A percentile compares a stretch with the other conserved stretches of the same genome.
phyloP scores from a whole-genome alignment of 116 monocot species.

The Phalaenopsis hybrid region DNA sequence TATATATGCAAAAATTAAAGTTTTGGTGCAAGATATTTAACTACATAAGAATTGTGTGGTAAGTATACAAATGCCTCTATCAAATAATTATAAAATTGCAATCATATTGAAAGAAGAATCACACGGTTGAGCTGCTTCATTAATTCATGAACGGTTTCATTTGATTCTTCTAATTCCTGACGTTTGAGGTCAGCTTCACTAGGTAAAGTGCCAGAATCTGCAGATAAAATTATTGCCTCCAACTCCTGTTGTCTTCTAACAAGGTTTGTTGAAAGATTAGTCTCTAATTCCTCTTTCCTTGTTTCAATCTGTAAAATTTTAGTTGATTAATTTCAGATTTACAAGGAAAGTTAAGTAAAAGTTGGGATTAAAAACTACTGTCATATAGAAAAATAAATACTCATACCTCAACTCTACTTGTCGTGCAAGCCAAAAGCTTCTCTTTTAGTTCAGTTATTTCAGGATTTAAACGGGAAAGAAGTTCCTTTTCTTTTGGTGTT shows the following conservation, averaged over 20 bases:
- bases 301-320: conserved; percentile 65
- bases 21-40: too few relatives aligned
- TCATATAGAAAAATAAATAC: background rate
- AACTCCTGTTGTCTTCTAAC: conserved; percentile 80
- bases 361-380: background rate
- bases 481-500: conserved; percentile 57
- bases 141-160: conserved; percentile 53
- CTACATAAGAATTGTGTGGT: too few relatives aligned
- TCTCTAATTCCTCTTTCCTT: conserved; percentile 92
- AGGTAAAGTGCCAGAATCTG: conserved; percentile 47
- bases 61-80: too few relatives aligned
- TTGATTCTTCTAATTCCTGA: conserved; percentile 55
- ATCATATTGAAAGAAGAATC: conserved; percentile 1
- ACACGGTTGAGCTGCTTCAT: conserved; percentile 69
- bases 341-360: background rate
- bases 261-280: conserved; percentile 91
- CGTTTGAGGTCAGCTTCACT: conserved; percentile 56
- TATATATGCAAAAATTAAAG: too few relatives aligned
- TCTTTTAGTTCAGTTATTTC: conserved; percentile 95
- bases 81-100: background rate
- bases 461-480: conserved; percentile 84
- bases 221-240: conserved; percentile 57
- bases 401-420: conserved; percentile 69
- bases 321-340: background rate
- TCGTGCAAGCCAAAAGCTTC: conserved; percentile 74